Conservation (phyloP, 2,329 filamentous ascomycete species). For the Sporothrix humicola region DNA sequence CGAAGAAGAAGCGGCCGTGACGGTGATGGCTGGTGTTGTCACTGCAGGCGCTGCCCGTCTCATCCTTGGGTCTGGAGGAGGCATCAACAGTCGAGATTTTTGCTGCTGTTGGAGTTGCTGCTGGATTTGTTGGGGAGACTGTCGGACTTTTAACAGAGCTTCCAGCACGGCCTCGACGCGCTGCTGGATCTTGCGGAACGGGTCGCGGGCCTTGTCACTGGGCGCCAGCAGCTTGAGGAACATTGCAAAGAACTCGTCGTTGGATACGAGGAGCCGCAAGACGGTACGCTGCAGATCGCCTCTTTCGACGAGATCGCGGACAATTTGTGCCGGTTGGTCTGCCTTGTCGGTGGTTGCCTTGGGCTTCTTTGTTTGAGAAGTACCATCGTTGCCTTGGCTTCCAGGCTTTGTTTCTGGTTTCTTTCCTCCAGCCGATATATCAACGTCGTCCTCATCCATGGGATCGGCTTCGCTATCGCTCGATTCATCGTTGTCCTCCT, state of each 20-base stretch:
- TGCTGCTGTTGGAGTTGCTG: slow-evolving; percentile 48
- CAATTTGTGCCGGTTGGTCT: neutral
- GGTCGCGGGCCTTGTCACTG: slow-evolving; percentile 52
- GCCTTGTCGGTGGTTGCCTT: too few species aligned
- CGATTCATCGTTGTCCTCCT: slow-evolving; percentile 34
- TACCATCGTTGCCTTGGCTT: too few species aligned
- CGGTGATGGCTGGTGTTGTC: neutral
- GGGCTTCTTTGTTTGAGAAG: too few species aligned
- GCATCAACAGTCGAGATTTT: slow-evolving; percentile 5
- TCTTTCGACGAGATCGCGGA: slow-evolving; percentile 47
- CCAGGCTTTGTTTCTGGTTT: too few species aligned
- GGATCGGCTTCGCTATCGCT: neutral
- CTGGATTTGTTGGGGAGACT: slow-evolving; percentile 47
- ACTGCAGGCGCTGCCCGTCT: neutral
- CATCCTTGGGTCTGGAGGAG: neutral
- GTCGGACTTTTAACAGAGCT: slow-evolving; percentile 47
- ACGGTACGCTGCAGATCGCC: slow-evolving; percentile 58
- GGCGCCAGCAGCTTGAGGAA: slow-evolving; percentile 55
- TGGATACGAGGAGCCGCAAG: slow-evolving; percentile 59
- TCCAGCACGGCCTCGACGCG: slow-evolving; percentile 55
- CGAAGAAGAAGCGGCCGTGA: neutral
- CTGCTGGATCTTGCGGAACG: slow-evolving; percentile 56
- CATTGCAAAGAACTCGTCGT: slow-evolving; percentile 61
- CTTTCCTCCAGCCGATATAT: too few species aligned
- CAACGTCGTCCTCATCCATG: neutral